Evolutionary conservation across 768 basidiomycete genomes (phyloP).

Genomic region (Tulasnella sp.): DNA sequence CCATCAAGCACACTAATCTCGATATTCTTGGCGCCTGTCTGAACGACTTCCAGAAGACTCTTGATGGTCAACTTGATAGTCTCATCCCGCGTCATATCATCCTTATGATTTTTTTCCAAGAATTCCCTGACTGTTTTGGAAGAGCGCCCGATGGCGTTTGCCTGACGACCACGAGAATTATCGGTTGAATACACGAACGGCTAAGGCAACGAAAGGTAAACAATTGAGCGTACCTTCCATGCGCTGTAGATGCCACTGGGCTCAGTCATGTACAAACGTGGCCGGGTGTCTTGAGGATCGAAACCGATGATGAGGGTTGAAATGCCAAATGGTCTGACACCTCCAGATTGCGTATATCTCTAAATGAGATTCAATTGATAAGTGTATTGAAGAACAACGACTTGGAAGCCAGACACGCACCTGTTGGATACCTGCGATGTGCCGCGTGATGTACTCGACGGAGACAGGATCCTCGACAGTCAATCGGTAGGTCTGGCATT

Average conservation of each 20-base stretch:
- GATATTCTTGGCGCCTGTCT: conserved; percentile 99
- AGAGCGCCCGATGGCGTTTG: conserved; percentile 94
- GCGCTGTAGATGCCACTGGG: conserved; percentile 96
- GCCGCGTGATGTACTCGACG: conserved; percentile 95
- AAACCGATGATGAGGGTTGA: conserved; percentile 95
- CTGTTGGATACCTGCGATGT: conserved; percentile 98
- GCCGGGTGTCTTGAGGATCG: conserved; percentile 80
- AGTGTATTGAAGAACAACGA: not conserved
- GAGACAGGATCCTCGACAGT: conserved; percentile 98
- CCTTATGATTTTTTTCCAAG: conserved; percentile 94
- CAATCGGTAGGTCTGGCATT: conserved; percentile 93
- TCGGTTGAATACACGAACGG: not conserved
- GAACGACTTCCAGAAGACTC: conserved; percentile 91
- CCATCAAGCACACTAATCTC: conserved; percentile 97
- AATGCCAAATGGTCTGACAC: conserved; percentile 96
- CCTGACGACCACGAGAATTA: conserved; percentile 35
- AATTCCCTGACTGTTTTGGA: conserved; percentile 98
- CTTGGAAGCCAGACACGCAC: conserved; percentile 35
- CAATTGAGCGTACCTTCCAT: conserved; percentile 66
- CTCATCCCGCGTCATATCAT: conserved; percentile 78
- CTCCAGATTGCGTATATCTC: conserved; percentile 98
- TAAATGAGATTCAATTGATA: conserved; percentile 24
- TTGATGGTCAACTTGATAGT: conserved; percentile 93
- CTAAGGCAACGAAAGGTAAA: not conserved
- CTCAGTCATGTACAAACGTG: conserved; percentile 92